Conservation (phyloP, 495 filamentous ascomycete species). For the Neurospora tetrasperma region DNA sequence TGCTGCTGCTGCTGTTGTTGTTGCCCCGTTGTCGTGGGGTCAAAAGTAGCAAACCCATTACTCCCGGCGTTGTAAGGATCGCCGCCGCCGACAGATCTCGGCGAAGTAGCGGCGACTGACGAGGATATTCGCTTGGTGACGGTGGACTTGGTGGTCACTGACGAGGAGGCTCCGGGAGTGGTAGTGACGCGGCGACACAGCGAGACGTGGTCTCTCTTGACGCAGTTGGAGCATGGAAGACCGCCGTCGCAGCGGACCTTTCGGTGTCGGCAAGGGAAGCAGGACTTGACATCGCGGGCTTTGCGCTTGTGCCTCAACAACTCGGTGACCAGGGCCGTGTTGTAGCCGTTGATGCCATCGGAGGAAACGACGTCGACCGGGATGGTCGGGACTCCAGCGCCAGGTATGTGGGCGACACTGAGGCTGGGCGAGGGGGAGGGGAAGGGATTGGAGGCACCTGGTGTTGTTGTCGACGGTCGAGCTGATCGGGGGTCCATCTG, state of each 20-base stretch:
- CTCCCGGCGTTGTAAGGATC: not conserved
- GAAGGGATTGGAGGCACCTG: not conserved
- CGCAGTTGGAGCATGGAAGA: conserved; percentile 6
- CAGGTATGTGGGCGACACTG: not conserved
- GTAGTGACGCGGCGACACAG: conserved; percentile 1
- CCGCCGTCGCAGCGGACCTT: conserved; percentile 6
- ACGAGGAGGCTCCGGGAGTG: not conserved
- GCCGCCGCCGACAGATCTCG: not conserved
- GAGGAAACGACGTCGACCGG: not conserved
- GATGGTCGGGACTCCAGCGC: not conserved
- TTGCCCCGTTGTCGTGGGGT: not conserved
- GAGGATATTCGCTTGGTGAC: not conserved
- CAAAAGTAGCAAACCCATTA: not conserved
- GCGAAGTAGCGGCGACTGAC: not conserved
- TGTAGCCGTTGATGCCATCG: not conserved
- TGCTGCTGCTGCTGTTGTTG: not conserved
- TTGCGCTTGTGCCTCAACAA: conserved; percentile 5
- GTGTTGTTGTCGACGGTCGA: not conserved
- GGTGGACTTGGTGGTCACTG: not conserved
- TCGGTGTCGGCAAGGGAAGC: conserved; percentile 8
- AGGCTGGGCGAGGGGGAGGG: not conserved
- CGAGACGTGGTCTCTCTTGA: conserved; percentile 2
- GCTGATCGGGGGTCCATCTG: not conserved
- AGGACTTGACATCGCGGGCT: conserved; percentile 5
- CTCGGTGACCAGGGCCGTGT: conserved; percentile 1